Evolutionary conservation across 768 basidiomycete genomes (phyloP), one percentile per base, ranked within the genome.

Genomic region (Exidia glandulosa): DNA sequence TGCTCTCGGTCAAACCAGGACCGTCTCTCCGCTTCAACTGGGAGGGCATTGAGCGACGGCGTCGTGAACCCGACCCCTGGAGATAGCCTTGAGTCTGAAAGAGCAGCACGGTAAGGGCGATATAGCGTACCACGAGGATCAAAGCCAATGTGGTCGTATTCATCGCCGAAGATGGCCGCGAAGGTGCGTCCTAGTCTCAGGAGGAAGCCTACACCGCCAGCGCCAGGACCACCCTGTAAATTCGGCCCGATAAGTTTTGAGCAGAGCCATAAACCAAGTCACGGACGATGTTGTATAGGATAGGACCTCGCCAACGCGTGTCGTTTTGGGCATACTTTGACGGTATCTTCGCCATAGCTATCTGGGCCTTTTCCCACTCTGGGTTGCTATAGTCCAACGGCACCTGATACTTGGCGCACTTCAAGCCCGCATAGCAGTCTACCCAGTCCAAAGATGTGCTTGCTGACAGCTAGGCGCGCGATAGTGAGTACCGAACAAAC

Each of bases 131-230:
- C 77, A 68, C 77, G 65, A 14, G 77, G 78, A 63, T 81, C 79
- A 62, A 79, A 79, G 2, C 76, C 72, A 10, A 81, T 70, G 3
- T 79, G 62, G 58, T 81, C 77, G 61, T 76, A 81, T 48, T 73
- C 67, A 23, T 75, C 72, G 3, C 79, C 79, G 6, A 80, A 50
- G 14, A 76, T 63, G 1, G 59, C 36, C 9, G 68, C 64, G 12
- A 79, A 57, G 1, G 57, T 31, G 9, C 64, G 60, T 1, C 72
- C 78, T 0, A 37, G 2, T 3, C 19, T n/a, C 30, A 47, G 23
- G 16, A 75, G 60, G 0, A 72, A 30, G 7, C 67, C 65, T 6
- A 79, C 72, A 2, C 79, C 77, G 60, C 75, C 75, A 3, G 73
- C 75, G 6, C 78, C 79, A 1, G 78, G 79, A 1, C 79, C 78